Percentiles rank a stretch among this genome's conserved stretches.
These are phyloP conservation scores for Microbotryum violaceum DNA, from an alignment of 1,284 basidiomycete species.

Conservation along the genomic window DNA sequence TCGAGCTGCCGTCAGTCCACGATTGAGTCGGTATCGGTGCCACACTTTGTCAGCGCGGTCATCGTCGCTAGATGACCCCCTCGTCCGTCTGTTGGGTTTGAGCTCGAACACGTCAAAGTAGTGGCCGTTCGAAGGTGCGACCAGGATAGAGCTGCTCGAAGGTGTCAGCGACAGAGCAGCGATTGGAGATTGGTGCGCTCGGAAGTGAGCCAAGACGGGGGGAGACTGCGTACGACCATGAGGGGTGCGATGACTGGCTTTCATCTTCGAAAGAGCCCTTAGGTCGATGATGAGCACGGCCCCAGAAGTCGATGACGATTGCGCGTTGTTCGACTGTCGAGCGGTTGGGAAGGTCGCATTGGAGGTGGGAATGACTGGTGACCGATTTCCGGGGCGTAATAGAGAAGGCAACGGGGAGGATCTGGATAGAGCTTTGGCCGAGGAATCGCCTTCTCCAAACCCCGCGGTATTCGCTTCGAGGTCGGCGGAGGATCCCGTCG, in stretches of 20 bases:
- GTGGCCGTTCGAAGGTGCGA: conserved; percentile 56
- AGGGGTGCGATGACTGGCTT: not conserved
- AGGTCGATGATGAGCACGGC: conserved; percentile 23
- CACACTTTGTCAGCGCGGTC: conserved; percentile 44
- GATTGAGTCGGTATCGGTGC: conserved; percentile 60
- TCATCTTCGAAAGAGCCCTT: not conserved
- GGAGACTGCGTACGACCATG: not conserved
- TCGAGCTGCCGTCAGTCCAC: conserved; percentile 62
- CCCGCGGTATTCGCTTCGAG: no score
- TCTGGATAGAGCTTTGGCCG: conserved; percentile 9
- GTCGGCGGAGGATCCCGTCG: not conserved
- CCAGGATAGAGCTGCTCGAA: conserved; percentile 55
- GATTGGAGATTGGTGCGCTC: conserved; percentile 45
- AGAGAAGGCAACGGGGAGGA: conserved; percentile 22
- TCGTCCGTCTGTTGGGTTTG: conserved; percentile 32
- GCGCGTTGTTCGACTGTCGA: not conserved
- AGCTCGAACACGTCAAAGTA: conserved; percentile 52
- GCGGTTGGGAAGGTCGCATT: no score
- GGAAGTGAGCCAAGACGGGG: conserved; percentile 30
- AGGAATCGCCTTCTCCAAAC: not conserved
- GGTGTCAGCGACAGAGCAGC: conserved; percentile 53
- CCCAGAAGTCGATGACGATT: conserved; percentile 7
- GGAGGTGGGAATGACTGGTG: not conserved
- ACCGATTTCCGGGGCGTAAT: conserved; percentile 2
- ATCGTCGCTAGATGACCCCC: not conserved